Conservation (phyloP, 2,329 filamentous ascomycete genomes). For the Sclerotinia glacialis region DNA sequence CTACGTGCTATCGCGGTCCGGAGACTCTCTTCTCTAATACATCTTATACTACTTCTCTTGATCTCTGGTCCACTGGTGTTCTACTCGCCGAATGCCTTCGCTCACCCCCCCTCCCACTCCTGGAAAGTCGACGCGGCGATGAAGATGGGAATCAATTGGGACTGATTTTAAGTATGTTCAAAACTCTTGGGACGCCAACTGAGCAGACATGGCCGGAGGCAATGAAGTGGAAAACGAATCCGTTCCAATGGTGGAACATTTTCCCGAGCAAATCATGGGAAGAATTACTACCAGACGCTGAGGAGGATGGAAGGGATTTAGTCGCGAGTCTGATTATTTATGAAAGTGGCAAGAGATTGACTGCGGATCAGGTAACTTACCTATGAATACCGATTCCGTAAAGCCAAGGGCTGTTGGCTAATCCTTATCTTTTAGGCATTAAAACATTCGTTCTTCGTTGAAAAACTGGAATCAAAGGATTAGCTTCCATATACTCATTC, state of each 20-base stretch:
- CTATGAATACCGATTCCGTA: not conserved
- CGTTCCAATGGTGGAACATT: conserved; percentile 84
- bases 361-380: conserved; percentile 57
- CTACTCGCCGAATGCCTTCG: conserved; percentile 74
- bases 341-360: conserved; percentile 64
- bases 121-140: conserved; percentile 68
- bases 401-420: not conserved
- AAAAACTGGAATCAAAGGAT: not conserved
- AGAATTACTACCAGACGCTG: conserved; percentile 61
- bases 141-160: conserved; percentile 90
- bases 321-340: conserved; percentile 68
- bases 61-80: conserved; percentile 86
- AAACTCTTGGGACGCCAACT: conserved; percentile 83
- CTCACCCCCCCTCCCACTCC: conserved; percentile 60
- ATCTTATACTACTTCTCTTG: conserved; percentile 67
- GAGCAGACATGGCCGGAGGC: conserved; percentile 81
- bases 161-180: conserved; percentile 88
- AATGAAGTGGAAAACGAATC: conserved; percentile 61
- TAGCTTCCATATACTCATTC: not conserved
- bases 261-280: conserved; percentile 70
- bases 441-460: conserved; percentile 15
- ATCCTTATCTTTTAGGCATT: conserved; percentile 9
- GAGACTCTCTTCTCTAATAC: conserved; percentile 85
- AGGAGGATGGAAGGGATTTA: conserved; percentile 59
- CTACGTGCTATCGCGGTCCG: conserved; percentile 84